phyloP scores from a whole-genome alignment of 768 basidiomycete genomes.

The Amylocystis lapponica region DNA sequence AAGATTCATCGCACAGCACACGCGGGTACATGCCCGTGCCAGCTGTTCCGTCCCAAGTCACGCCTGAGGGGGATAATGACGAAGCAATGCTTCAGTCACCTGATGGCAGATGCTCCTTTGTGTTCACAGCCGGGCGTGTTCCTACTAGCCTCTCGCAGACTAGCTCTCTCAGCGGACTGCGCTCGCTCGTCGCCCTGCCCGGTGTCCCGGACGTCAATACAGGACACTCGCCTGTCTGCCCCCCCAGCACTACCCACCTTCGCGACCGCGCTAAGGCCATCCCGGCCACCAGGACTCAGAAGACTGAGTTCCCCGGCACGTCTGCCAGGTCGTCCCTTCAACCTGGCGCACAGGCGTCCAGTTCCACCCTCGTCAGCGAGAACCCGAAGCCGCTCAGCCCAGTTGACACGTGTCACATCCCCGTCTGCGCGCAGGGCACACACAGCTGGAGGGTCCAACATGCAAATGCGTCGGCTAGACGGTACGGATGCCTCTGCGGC shows the following conservation, averaged over 20 bases:
- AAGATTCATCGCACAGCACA: too few relatives aligned
- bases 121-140: too few relatives aligned
- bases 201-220: not conserved
- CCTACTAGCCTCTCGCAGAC: too few relatives aligned
- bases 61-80: too few relatives aligned
- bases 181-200: not conserved
- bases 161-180: too few relatives aligned
- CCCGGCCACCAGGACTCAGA: not conserved
- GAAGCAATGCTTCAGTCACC: not conserved
- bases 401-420: not conserved
- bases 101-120: too few relatives aligned
- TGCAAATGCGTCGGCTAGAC: slow-evolving; percentile 5
- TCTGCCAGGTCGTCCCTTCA: not conserved
- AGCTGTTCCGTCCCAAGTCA: too few relatives aligned
- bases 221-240: not conserved
- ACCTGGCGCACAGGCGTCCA: too few relatives aligned
- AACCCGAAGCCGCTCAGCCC: slow-evolving; percentile 9
- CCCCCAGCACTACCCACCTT: not conserved
- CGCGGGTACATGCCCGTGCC: too few relatives aligned
- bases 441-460: slow-evolving; percentile 7
- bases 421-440: not conserved
- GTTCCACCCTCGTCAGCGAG: slow-evolving; percentile 4
- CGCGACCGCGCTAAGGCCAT: not conserved
- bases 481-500: slow-evolving; percentile 8
- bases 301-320: not conserved